Conservation (phyloP, 768 basidiomycete species). For the Auricularia sp. region DNA sequence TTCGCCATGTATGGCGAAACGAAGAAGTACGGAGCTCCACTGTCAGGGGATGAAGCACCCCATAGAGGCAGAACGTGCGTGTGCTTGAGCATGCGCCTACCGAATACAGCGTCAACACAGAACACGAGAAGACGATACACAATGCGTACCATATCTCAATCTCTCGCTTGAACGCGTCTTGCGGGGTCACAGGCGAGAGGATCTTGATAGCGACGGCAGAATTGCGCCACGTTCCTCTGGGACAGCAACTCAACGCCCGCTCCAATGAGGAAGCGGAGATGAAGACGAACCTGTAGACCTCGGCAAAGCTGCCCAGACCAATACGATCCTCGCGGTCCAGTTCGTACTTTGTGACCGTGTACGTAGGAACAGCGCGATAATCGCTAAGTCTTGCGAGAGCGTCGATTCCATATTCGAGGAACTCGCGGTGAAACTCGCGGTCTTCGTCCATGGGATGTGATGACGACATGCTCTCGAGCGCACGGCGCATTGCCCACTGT, state of each 20-base stretch:
- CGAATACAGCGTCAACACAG: slow-evolving; percentile 17
- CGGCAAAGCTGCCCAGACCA: slow-evolving; percentile 65
- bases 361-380: slow-evolving; percentile 6
- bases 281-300: slow-evolving; percentile 14
- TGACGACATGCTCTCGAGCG: slow-evolving; percentile 26
- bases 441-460: slow-evolving; percentile 8
- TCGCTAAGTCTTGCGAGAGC: slow-evolving; percentile 54
- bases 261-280: not conserved
- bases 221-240: slow-evolving; percentile 57
- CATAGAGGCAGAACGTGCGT: slow-evolving; percentile 62
- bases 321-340: slow-evolving; percentile 58
- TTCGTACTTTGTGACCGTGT: slow-evolving; percentile 46
- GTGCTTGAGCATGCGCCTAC: slow-evolving; percentile 26
- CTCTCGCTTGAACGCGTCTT: slow-evolving; percentile 57
- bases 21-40: slow-evolving; percentile 68
- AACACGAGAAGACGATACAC: not conserved
- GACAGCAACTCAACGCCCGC: slow-evolving; percentile 35
- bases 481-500: slow-evolving; percentile 68
- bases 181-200: slow-evolving; percentile 47
- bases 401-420: slow-evolving; percentile 64
- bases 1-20: slow-evolving; percentile 60
- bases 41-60: slow-evolving; percentile 54
- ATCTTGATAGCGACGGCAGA: slow-evolving; percentile 29
- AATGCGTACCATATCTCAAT: slow-evolving; percentile 49
- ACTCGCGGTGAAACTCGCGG: slow-evolving; percentile 45